Evolutionary conservation across 1,284 basidiomycete genomes (phyloP), one percentile per base, ranked within the genome.

Genomic region (Cryptococcus sp.): DNA sequence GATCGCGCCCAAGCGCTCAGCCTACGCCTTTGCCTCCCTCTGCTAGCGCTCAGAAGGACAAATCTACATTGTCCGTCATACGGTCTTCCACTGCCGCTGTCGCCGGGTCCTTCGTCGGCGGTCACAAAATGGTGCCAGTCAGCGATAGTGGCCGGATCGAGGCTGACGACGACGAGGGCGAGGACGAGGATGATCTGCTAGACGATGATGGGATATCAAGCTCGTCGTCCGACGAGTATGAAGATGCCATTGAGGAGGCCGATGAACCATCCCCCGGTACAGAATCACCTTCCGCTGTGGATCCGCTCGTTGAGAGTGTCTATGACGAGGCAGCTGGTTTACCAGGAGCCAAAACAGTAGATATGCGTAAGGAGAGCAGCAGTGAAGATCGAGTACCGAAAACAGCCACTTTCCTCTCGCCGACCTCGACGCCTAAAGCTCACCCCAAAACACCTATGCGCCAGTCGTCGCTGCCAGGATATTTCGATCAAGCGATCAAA

Each of bases 171-270:
- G 69, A 68, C 16, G 72, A 65, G 45, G 69, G 62, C 5, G 79
- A 85, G 67, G 81, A 84, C n/a, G 72, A 70, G 20, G 67, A 64
- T 5, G 80, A 86, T 68, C 80, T 83, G 13, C 85, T 85, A 63
- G 83, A 86, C 69, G 91, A 93, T 68, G 90, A 92, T 67, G 90
- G 89, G 1, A 65, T 82, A 1, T 72, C 75, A 1, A 82, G 89
- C 46, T 85, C 83, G 50, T 85, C 85, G 1, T 84, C 86, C 15
- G 85, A 84, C 4, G 76, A 80, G 19, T 81, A 80, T 30, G 81
- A 72, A 57, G 69, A 72, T 56, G 68, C 68, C 1, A 47, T 63
- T 10, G 69, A 72, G n/a, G 72, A 70, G 17, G 70, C 72, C 35
- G 71, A 70, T 6, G 65, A 65, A 57, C 56, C 50, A 16, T 39